These are phyloP conservation scores for Penicillium argentinense DNA, from an alignment of 495 filamentous ascomycete species.

Conservation along the genomic window DNA sequence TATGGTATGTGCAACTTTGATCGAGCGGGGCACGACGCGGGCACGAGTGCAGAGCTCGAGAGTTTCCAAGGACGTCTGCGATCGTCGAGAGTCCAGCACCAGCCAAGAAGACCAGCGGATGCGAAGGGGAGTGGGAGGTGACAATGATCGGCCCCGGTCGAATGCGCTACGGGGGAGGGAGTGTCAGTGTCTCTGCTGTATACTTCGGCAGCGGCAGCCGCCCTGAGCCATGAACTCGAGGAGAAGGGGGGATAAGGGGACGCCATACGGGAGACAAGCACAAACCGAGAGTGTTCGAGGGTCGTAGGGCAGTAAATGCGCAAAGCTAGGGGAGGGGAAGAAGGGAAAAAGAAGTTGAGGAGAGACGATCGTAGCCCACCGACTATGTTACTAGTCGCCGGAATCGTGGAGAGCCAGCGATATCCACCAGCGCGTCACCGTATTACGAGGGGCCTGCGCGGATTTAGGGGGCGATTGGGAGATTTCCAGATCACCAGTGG, in stretches of 20 bases:
- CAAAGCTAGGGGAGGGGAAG: constrained; percentile 5
- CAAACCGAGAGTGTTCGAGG: background rate
- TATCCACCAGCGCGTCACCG: constrained; percentile 16
- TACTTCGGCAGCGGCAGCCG: constrained; percentile 9
- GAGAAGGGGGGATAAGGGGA: background rate
- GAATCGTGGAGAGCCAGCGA: constrained; percentile 11
- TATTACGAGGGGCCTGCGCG: constrained; percentile 10
- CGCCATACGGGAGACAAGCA: constrained; percentile 8
- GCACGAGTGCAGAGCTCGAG: no score
- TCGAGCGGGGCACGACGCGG: constrained; percentile 18
- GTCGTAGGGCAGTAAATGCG: background rate
- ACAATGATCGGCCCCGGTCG: constrained; percentile 11
- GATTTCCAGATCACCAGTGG: background rate
- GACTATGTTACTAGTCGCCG: constrained; percentile 18
- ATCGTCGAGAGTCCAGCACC: constrained; percentile 23
- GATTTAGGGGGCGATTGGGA: constrained; percentile 7
- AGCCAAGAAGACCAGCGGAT: constrained; percentile 24
- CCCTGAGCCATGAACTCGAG: background rate
- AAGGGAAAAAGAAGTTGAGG: constrained; percentile 13
- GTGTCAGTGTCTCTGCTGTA: constrained; percentile 6
- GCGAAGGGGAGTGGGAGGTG: background rate
- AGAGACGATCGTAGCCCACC: constrained; percentile 24
- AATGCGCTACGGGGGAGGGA: no score
- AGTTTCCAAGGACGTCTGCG: no score
- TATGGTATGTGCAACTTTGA: constrained; percentile 14